A percentile compares a stretch with the other conserved stretches of the same genome.
These are phyloP conservation scores for Galeopsis tetrahit DNA, from an alignment of 257 asterid genomes.

Conservation along the genomic window DNA sequence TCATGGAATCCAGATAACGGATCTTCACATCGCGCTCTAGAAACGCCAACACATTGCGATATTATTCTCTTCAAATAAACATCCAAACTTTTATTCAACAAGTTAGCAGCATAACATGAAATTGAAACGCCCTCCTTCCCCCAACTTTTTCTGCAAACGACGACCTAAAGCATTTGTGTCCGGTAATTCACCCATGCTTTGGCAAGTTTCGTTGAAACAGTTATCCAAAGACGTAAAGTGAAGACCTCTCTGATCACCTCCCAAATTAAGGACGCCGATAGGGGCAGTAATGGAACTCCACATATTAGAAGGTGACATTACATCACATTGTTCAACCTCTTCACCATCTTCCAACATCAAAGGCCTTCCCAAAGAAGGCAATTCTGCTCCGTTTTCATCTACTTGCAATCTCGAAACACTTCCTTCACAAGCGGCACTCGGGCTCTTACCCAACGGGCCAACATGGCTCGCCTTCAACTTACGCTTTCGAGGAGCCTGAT, in stretches of 20 bases:
- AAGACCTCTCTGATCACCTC: conserved; percentile 41
- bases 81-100: conserved; percentile 68
- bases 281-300: conserved; percentile 77
- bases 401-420: conserved; percentile 53
- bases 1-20: conserved; percentile 23
- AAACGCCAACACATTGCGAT: conserved; percentile 56
- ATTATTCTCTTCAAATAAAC: conserved; percentile 65
- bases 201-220: conserved; percentile 42
- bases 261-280: conserved; percentile 50
- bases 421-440: conserved; percentile 55
- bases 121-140: conserved; percentile 64
- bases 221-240: conserved; percentile 24
- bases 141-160: conserved; percentile 65
- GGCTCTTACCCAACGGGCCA: conserved; percentile 83
- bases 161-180: conserved; percentile 56
- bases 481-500: conserved; percentile 59
- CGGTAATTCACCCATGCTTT: conserved; percentile 55
- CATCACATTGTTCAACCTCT: conserved; percentile 82
- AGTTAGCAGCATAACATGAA: conserved; percentile 59
- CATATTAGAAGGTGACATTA: conserved; percentile 43
- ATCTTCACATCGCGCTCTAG: conserved; percentile 39
- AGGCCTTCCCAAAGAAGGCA: conserved; percentile 56
- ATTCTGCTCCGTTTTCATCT: conserved; percentile 70
- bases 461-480: conserved; percentile 73
- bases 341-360: conserved; percentile 77